Evolutionary conservation across 2,329 filamentous ascomycete genomes (phyloP), one percentile per base, ranked within the genome.

Genomic region (Aspergillus japonicus): DNA sequence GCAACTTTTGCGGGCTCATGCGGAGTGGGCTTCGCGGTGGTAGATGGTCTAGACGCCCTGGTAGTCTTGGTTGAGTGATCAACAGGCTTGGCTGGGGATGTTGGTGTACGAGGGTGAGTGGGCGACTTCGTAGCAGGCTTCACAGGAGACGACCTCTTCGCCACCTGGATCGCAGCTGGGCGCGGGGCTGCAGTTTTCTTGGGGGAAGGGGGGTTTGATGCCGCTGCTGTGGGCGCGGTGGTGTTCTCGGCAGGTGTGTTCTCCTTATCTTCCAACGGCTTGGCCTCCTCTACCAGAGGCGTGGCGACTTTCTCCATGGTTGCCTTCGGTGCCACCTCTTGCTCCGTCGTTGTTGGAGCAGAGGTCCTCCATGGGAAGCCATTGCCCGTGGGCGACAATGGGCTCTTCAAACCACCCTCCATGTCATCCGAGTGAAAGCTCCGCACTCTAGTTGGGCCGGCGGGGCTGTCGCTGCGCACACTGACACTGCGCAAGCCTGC

Each of bases 401-500:
- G 62, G 47, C 67, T 69, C 31, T 73, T 70, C 29, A 72, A 69
- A 16, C 70, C 68, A 56, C 66, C 64, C 19, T 73, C 71, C 50
- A 72, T 63, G 48, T 73, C 71, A 21, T 69, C 66, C 21, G 68
- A 69, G 54, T 69, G 74, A 61, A 73, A 63, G 44, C 64, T 74
- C 56, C 67, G 72, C 10, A 71, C 67, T 19, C 72, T 68, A 29
- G 69, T 66, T 8, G 65, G 60, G 29, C 69, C 66, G 4, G 65
- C 65, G 10, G 71, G 67, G 49, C 65, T 70, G 47, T 73, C 74
- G 62, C 68, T 73, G 33, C 71, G 69, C 54, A 73, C 75, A 58
- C 71, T 75, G 50, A 70, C 71, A 65, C 77, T 80, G 61, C 74
- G 75, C 59, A 82, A 63, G 26, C 78, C 78, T 33, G 77, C 70